phyloP scores from a whole-genome alignment of 1,284 basidiomycete species.

The Pseudozyma tsukubaensis region DNA sequence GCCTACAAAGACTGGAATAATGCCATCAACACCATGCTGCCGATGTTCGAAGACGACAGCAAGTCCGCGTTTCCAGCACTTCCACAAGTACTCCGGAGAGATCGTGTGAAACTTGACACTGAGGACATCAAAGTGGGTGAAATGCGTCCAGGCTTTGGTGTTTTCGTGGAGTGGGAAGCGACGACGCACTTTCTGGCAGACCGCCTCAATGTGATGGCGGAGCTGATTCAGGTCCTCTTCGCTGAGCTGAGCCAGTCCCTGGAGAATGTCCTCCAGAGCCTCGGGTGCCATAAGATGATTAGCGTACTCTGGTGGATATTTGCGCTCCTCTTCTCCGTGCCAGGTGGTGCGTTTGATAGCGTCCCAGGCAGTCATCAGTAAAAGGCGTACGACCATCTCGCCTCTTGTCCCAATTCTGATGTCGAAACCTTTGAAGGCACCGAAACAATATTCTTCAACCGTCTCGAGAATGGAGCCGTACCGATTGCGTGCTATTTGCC shows the following conservation, averaged over 20 bases:
- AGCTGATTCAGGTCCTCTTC: not conserved
- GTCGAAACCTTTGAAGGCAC: constrained; percentile 5
- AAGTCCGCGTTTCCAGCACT: constrained; percentile 36
- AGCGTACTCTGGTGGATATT: not conserved
- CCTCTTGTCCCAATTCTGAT: not conserved
- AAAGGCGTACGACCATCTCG: constrained; percentile 13
- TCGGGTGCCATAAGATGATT: not conserved
- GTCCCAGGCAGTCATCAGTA: constrained; percentile 22
- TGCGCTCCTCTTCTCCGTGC: not conserved
- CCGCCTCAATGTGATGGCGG: not conserved
- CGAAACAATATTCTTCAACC: not conserved
- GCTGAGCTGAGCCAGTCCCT: not conserved
- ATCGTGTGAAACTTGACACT: constrained; percentile 1
- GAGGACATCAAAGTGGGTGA: constrained; percentile 32
- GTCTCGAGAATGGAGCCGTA: constrained; percentile 9
- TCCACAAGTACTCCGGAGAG: constrained; percentile 28
- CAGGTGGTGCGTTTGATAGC: constrained; percentile 7
- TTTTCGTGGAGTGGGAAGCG: too few species aligned
- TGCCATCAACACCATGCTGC: constrained; percentile 30
- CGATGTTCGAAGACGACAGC: constrained; percentile 11
- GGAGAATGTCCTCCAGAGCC: constrained; percentile 4
- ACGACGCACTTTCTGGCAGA: not conserved
- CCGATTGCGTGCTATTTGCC: not conserved
- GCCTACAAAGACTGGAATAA: constrained; percentile 32
- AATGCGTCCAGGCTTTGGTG: constrained; percentile 20